Evolutionary conservation across 208 protist genomes (phyloP).

Genomic region (Acanthamoeba divionensis): DNA sequence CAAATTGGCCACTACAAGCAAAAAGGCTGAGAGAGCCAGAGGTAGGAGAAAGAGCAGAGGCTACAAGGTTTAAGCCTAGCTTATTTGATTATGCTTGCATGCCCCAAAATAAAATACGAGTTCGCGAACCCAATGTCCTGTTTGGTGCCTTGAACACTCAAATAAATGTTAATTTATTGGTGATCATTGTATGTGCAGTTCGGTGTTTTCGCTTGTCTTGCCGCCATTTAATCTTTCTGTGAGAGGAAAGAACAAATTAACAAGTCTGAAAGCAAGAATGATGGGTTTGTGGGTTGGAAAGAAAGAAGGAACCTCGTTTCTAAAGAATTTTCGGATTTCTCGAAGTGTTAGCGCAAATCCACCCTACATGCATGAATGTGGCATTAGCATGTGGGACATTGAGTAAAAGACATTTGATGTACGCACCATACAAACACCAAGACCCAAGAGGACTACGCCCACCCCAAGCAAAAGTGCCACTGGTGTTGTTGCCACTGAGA

Average conservation of each 20-base stretch:
- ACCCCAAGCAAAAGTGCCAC: not conserved
- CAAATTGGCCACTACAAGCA: slow-evolving; percentile 80
- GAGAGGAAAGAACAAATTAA: not conserved
- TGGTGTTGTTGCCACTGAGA: not conserved
- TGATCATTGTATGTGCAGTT: not conserved
- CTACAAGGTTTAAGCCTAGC: slow-evolving; percentile 49
- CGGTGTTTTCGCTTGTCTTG: not conserved
- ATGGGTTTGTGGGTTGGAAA: not conserved
- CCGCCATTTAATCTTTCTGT: not conserved
- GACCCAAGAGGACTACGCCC: not conserved
- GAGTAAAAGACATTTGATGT: not conserved
- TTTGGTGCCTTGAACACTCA: slow-evolving; percentile 5
- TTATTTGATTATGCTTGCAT: not conserved
- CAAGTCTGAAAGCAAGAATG: not conserved
- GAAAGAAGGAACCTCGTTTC: not conserved
- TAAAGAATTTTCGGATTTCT: slow-evolving; percentile 21
- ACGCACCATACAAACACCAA: slow-evolving; percentile 13
- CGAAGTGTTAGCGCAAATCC: slow-evolving; percentile 3
- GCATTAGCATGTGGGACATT: not conserved
- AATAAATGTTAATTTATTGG: not conserved
- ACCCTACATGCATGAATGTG: not conserved
- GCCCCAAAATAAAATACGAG: no score
- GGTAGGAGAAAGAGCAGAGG: slow-evolving; percentile 33
- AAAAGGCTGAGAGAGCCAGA: slow-evolving; percentile 86
- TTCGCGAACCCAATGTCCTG: not conserved